Evolutionary conservation across 441 rosid genomes (phyloP).

Genomic region (Pelargonium fulgidum): DNA sequence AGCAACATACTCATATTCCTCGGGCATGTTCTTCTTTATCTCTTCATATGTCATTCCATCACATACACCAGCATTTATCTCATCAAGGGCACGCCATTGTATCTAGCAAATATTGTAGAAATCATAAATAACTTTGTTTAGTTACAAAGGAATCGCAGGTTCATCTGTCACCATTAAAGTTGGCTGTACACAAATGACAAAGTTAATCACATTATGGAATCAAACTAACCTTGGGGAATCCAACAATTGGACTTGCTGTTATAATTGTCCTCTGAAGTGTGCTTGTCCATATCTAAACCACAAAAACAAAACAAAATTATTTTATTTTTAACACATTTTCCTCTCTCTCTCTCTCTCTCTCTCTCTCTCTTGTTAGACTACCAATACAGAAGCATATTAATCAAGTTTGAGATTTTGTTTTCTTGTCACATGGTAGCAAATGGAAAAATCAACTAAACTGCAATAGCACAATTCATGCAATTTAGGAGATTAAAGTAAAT

Average conservation of each 20-base stretch:
- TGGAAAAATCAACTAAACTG: background rate
- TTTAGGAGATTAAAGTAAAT: background rate
- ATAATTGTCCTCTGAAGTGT: conserved; percentile 87
- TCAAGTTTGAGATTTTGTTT: background rate
- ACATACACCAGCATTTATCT: conserved; percentile 95
- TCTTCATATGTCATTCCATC: conserved; percentile 99
- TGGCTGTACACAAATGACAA: background rate
- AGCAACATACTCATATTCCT: conserved; percentile 65
- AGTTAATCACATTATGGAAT: conserved; percentile 12
- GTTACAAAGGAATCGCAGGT: background rate
- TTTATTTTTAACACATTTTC: conserved; percentile 13
- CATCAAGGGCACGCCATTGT: conserved; percentile 99
- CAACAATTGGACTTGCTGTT: conserved; percentile 80
- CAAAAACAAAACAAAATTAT: too few species aligned
- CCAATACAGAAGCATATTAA: background rate
- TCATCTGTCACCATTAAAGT: conserved; percentile 12
- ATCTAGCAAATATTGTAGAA: conserved; percentile 39
- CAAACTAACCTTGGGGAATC: conserved; percentile 87
- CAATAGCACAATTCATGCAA: conserved; percentile 7
- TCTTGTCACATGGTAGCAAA: background rate
- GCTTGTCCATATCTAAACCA: conserved; percentile 81
- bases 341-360: background rate
- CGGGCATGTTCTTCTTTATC: conserved; percentile 89
- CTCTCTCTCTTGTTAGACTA: background rate
- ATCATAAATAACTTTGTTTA: background rate